Conservation (phyloP, 305 asterid genomes). For the Lippia alba region DNA sequence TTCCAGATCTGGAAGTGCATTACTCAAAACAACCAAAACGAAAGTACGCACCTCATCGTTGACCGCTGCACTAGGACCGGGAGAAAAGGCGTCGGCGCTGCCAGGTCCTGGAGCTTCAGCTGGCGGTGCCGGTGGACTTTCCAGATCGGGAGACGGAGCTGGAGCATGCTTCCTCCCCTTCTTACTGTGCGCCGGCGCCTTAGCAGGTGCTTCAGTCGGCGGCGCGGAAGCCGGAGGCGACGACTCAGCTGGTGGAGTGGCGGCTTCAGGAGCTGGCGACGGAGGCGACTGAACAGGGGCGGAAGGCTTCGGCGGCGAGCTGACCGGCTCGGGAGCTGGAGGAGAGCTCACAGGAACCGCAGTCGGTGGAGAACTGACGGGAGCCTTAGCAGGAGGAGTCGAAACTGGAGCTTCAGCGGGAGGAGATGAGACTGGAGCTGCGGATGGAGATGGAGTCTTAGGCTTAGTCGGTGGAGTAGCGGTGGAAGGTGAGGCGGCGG, state of each 20-base stretch:
- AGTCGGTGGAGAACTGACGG: slow-evolving; percentile 49
- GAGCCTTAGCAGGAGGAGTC: slow-evolving; percentile 41
- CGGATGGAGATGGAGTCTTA: slow-evolving; percentile 38
- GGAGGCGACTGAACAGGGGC: slow-evolving; percentile 68
- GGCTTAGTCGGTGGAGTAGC: slow-evolving; percentile 44
- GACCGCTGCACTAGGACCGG: slow-evolving; percentile 57
- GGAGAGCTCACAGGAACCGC: slow-evolving; percentile 51
- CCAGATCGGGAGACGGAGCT: slow-evolving; percentile 67
- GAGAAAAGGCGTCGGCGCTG: slow-evolving; percentile 44
- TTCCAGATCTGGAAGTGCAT: slow-evolving; percentile 39
- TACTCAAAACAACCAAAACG: not conserved
- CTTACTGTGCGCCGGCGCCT: slow-evolving; percentile 51
- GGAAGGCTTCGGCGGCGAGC: slow-evolving; percentile 54
- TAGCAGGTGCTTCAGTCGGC: slow-evolving; percentile 44
- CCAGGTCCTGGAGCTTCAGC: slow-evolving; percentile 72
- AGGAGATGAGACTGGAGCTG: slow-evolving; percentile 41
- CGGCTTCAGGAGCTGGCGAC: slow-evolving; percentile 66
- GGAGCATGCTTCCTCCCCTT: slow-evolving; percentile 47
- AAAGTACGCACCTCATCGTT: slow-evolving; percentile 57
- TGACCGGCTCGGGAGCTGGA: slow-evolving; percentile 51
- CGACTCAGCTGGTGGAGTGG: slow-evolving; percentile 58
- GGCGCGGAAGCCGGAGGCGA: slow-evolving; percentile 50
- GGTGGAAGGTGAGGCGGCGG: slow-evolving; percentile 46
- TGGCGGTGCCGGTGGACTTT: slow-evolving; percentile 84
- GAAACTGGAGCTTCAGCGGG: slow-evolving; percentile 40